These are phyloP conservation scores for Lasiodiplodia theobromae DNA, from an alignment of 2,329 filamentous ascomycete species.

Conservation along the genomic window DNA sequence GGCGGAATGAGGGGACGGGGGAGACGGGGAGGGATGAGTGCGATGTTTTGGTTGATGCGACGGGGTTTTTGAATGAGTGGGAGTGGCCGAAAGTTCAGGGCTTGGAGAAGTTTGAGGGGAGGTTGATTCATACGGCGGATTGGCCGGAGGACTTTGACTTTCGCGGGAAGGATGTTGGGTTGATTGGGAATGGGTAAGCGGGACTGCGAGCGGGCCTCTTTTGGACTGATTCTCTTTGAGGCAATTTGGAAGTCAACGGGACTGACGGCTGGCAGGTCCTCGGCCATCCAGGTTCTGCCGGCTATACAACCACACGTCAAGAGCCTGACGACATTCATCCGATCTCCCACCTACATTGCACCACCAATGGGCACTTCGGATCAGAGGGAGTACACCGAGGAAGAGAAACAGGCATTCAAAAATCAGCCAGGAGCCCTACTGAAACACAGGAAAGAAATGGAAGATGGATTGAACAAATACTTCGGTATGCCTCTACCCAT, in stretches of 20 bases:
- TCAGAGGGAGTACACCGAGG: constrained; percentile 50
- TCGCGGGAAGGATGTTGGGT: constrained; percentile 55
- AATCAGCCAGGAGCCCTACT: constrained; percentile 49
- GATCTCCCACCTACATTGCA: constrained; percentile 60
- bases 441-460: constrained; percentile 54
- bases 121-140: constrained; percentile 62
- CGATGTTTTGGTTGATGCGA: constrained; percentile 37
- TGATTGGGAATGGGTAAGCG: constrained; percentile 60
- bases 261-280: constrained; percentile 51
- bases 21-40: constrained; percentile 32
- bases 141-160: constrained; percentile 63
- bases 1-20: constrained; percentile 31
- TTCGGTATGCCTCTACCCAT: constrained; percentile 43
- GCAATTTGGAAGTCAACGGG: constrained; percentile 18
- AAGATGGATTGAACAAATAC: constrained; percentile 55
- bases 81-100: constrained; percentile 61
- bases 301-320: constrained; percentile 54
- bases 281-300: constrained; percentile 62
- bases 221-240: constrained; percentile 27
- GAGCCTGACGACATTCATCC: constrained; percentile 59
- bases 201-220: constrained; percentile 26
- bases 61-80: constrained; percentile 36
- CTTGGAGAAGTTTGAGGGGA: constrained; percentile 58
- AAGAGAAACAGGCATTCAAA: constrained; percentile 53
- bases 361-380: constrained; percentile 52